Percentiles rank a stretch among this genome's conserved stretches.
phyloP scores from a whole-genome alignment of 306 rosid genomes.

The Astragalus membranaceus region DNA sequence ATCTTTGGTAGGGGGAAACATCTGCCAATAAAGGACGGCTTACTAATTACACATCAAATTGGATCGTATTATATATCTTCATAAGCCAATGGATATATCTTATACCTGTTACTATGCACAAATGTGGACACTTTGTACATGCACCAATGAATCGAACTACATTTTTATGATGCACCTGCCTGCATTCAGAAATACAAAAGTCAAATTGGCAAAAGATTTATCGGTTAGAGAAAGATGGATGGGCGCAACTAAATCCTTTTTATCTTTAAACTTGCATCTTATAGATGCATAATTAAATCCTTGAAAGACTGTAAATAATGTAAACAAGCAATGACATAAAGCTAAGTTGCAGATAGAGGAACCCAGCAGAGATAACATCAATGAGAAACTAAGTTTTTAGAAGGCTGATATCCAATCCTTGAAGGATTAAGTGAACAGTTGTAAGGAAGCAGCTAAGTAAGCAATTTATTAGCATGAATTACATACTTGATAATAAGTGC shows the following conservation, averaged over 20 bases:
- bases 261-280: not conserved
- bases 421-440: not conserved
- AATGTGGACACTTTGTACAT: slow-evolving; percentile 75
- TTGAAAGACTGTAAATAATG: not conserved
- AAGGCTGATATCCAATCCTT: not conserved
- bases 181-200: slow-evolving; percentile 37
- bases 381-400: slow-evolving; percentile 10
- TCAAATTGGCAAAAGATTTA: not conserved
- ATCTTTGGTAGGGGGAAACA: not conserved
- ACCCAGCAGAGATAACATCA: not conserved
- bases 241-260: not conserved
- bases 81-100: slow-evolving; percentile 1
- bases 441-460: not conserved
- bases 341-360: not conserved
- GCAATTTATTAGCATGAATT: not conserved
- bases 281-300: not conserved
- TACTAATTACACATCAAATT: not conserved
- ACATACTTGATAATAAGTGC: not conserved
- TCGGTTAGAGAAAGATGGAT: not conserved
- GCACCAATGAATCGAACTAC: slow-evolving; percentile 96
- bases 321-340: slow-evolving; percentile 3
- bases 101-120: slow-evolving; percentile 91
- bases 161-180: slow-evolving; percentile 90
- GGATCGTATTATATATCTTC: not conserved
- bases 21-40: not conserved